phyloP scores from a whole-genome alignment of 345 rosid genomes.

The Murraya paniculata region DNA sequence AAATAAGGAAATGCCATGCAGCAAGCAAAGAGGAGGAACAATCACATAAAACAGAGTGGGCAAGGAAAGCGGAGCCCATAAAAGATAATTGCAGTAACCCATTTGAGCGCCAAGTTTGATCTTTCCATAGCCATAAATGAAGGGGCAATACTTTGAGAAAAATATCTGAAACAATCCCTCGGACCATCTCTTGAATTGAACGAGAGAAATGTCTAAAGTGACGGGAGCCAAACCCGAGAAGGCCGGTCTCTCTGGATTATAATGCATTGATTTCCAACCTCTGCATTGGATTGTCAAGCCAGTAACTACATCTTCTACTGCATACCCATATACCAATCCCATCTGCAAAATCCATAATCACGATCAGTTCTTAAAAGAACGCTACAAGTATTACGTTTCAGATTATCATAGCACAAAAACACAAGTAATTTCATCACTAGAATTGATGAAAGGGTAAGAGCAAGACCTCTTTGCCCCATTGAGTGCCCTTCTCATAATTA shows the following conservation, averaged over 20 bases:
- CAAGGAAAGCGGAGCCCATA: slow-evolving; percentile 38
- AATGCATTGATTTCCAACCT: slow-evolving; percentile 21
- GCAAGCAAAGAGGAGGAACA: slow-evolving; percentile 32
- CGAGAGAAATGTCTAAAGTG: slow-evolving; percentile 26
- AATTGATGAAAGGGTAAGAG: too few species aligned
- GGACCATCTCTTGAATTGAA: slow-evolving; percentile 41
- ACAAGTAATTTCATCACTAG: too few species aligned
- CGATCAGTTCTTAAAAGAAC: too few species aligned
- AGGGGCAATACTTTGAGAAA: slow-evolving; percentile 39
- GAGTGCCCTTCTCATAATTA: too few species aligned
- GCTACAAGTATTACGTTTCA: too few species aligned
- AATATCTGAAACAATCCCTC: slow-evolving; percentile 44
- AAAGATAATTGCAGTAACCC: slow-evolving; percentile 31
- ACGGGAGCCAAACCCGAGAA: slow-evolving; percentile 37
- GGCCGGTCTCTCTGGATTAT: slow-evolving; percentile 24
- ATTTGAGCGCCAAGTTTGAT: slow-evolving; percentile 25
- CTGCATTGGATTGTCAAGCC: too few species aligned
- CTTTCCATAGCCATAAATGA: slow-evolving; percentile 27
- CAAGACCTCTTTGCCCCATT: too few species aligned
- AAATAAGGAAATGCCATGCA: slow-evolving; percentile 33
- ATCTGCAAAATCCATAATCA: too few species aligned
- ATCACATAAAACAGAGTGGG: slow-evolving; percentile 27
- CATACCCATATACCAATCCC: too few species aligned
- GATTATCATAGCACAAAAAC: too few species aligned
- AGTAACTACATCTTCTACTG: too few species aligned